Percentiles rank a stretch among this genome's conserved stretches.
Conservation (phyloP, 192 early-diverging fungal genomes). For the Piromyces finnis region DNA sequence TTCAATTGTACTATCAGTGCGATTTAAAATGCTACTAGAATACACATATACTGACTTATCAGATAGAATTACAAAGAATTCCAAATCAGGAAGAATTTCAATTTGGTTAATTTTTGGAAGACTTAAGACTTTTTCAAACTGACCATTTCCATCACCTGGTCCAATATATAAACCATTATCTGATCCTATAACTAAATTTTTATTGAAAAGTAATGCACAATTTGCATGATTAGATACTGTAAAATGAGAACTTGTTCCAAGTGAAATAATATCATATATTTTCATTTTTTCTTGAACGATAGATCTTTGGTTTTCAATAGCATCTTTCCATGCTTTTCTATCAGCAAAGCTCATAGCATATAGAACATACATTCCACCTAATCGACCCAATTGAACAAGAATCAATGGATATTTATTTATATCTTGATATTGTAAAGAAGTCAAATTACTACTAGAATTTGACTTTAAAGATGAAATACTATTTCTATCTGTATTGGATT, state of each 20-base stretch:
- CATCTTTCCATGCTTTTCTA: slow-evolving; percentile 66
- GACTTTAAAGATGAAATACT: slow-evolving; percentile 3
- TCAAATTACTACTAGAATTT: background rate
- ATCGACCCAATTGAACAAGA: slow-evolving; percentile 52
- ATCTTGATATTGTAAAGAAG: background rate
- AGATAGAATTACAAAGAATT: slow-evolving; percentile 62
- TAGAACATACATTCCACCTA: slow-evolving; percentile 49
- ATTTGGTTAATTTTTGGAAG: slow-evolving; percentile 71
- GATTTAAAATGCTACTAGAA: background rate
- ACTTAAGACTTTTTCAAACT: slow-evolving; percentile 22
- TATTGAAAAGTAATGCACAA: slow-evolving; percentile 27
- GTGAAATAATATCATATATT: slow-evolving; percentile 30
- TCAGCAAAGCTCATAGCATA: slow-evolving; percentile 55
- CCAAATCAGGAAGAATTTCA: slow-evolving; percentile 64
- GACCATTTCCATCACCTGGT: slow-evolving; percentile 14
- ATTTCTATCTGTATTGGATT: slow-evolving; percentile 9
- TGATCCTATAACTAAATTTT: slow-evolving; percentile 58
- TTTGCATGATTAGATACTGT: slow-evolving; percentile 31
- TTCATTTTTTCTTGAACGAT: slow-evolving; percentile 14
- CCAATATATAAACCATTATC: slow-evolving; percentile 71
- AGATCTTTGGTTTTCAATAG: slow-evolving; percentile 45
- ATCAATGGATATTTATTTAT: slow-evolving; percentile 37
- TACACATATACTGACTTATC: slow-evolving; percentile 23
- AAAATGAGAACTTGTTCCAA: slow-evolving; percentile 28
- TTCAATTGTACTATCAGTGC: background rate